Base-by-base conservation (phyloP, 495 filamentous ascomycete species). In the Amorphotheca resinae region DNA sequence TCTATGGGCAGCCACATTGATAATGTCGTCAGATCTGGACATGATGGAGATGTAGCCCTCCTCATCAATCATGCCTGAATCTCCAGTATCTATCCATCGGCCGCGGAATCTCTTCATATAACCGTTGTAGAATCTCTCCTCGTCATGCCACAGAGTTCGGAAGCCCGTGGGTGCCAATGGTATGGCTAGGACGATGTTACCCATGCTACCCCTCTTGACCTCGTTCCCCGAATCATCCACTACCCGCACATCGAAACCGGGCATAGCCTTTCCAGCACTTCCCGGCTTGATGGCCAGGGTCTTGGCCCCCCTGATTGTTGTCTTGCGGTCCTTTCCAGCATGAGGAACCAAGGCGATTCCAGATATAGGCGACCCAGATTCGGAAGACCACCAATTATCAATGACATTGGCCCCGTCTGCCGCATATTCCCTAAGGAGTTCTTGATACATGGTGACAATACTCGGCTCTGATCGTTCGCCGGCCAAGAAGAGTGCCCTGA, bases 351-450 rank as follows among this genome's bases (percentile, higher is more conserved):
- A 64, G 5, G 84, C 77, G 20, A 93, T 64, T 1, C 84, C 87
- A 0, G 87, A 79, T 46, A 95, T 95, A 4, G 88, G 88, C 3
- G 81, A 85, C 6, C 88, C 88, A 1, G 82, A 85, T 60, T 95
- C 88, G 1, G 84, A 89, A 2, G 84, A 89, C 88, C 88, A 95
- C 88, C 88, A 95, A 56, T 95, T 93, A 58, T 95, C 88, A 38
- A 94, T 69, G 12, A 95, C 83, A 21, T 72, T 64, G 0, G 85
- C 77, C 22, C 71, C 70, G 0, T 61, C 63, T 0, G 76, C 74
- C 28, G 73, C 79, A 49, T 85, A 76, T 40, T 70, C 64, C 9
- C 63, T 52, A 2, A 94, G 64, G 1, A 93, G 68, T 4, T 76
- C 64, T 51, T 87, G 80, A 45, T 87, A 95, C 57, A 81, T 76